These are phyloP conservation scores for Rhododendron vialii DNA, from an alignment of 148 eudicot genomes.

Conservation along the genomic window DNA sequence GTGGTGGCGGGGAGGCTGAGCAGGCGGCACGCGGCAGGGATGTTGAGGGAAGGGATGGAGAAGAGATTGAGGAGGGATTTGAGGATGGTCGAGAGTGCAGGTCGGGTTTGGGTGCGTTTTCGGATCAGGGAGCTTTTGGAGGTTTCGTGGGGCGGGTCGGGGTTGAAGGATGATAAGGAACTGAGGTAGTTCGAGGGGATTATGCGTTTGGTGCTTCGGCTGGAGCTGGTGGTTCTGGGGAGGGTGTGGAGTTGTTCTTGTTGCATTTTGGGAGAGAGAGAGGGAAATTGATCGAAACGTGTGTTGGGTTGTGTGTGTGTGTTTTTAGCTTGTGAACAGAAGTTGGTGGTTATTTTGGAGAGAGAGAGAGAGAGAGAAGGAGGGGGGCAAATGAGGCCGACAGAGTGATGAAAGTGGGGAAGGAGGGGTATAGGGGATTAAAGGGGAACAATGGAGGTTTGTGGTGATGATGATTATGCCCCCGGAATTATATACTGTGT, in stretches of 20 bases:
- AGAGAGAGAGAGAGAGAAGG: conserved; percentile 11
- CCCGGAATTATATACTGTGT: neutral
- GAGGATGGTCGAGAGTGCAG: conserved; percentile 34
- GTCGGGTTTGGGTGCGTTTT: conserved; percentile 18
- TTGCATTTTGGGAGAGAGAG: conserved; percentile 15
- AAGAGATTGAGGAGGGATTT: conserved; percentile 48
- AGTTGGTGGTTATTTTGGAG: neutral
- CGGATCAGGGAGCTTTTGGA: conserved; percentile 11
- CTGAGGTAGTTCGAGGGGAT: conserved; percentile 28
- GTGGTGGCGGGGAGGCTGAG: conserved; percentile 24
- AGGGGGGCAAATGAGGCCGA: conserved; percentile 4
- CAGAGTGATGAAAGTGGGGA: conserved; percentile 20
- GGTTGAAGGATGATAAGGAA: conserved; percentile 1
- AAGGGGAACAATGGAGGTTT: conserved; percentile 12
- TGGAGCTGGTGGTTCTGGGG: conserved; percentile 30
- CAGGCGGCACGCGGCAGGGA: conserved; percentile 50
- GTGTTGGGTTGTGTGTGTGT: neutral
- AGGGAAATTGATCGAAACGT: neutral
- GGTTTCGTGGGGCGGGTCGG: conserved; percentile 1
- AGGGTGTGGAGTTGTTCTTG: conserved; percentile 14
- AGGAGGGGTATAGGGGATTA: neutral
- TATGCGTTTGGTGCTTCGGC: conserved; percentile 27
- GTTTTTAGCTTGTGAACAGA: neutral
- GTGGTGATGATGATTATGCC: conserved; percentile 6
- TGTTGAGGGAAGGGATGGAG: conserved; percentile 24